These are phyloP conservation scores for Nemania diffusa DNA, from an alignment of 2,329 filamentous ascomycete species.

Conservation along the genomic window DNA sequence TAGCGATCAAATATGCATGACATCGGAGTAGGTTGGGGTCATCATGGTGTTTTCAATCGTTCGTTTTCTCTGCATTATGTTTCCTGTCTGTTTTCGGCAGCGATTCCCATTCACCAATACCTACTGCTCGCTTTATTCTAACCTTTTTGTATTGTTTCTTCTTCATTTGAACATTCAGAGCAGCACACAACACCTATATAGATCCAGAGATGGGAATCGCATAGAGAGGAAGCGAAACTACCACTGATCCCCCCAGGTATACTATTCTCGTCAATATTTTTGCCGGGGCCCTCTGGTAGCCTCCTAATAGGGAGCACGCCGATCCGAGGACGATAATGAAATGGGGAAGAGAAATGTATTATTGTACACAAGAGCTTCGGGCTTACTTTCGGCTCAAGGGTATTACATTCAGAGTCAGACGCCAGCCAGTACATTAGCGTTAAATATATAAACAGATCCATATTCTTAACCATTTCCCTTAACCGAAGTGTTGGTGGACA, in stretches of 20 bases:
- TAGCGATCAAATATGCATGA: slow-evolving; percentile 26
- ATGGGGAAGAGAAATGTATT: slow-evolving; percentile 5
- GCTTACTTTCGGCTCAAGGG: background rate
- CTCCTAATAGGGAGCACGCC: background rate
- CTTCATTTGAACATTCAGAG: background rate
- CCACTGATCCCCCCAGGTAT: background rate
- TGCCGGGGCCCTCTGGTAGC: background rate
- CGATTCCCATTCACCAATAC: slow-evolving; percentile 1
- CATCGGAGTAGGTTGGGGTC: slow-evolving; percentile 26
- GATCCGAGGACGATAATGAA: background rate
- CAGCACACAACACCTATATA: slow-evolving; percentile 6
- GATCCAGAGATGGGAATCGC: background rate
- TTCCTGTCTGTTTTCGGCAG: background rate
- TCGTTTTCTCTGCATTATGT: background rate
- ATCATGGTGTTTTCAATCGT: slow-evolving; percentile 12
- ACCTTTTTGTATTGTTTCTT: background rate
- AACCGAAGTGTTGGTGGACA: background rate
- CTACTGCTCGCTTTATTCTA: slow-evolving; percentile 6
- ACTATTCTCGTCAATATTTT: background rate
- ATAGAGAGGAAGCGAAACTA: background rate
- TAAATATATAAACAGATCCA: slow-evolving; percentile 2
- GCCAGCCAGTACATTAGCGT: background rate
- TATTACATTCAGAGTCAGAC: background rate
- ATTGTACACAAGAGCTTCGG: slow-evolving; percentile 4
- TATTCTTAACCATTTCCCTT: background rate